These are phyloP conservation scores for Penicillium verhagenii DNA, from an alignment of 495 filamentous ascomycete species.

Conservation along the genomic window DNA sequence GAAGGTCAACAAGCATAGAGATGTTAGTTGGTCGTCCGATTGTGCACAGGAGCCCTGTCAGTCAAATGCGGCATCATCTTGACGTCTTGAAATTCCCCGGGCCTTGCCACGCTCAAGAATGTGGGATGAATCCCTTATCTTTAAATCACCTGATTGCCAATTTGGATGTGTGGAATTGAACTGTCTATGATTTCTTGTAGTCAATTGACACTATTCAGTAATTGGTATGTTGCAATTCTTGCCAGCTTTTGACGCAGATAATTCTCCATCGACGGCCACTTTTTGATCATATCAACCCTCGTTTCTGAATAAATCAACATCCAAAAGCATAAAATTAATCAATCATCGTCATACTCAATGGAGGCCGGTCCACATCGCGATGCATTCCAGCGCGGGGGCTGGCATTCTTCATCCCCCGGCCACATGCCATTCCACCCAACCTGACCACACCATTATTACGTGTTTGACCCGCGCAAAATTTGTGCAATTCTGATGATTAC, in stretches of 20 bases:
- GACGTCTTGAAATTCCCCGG: conserved; percentile 3
- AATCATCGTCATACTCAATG: conserved; percentile 28
- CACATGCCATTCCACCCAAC: conserved; percentile 34
- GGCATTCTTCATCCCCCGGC: conserved; percentile 36
- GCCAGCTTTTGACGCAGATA: neutral
- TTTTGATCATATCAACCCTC: neutral
- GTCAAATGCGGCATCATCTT: neutral
- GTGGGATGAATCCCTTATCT: neutral
- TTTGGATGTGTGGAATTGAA: neutral
- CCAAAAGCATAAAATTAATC: neutral
- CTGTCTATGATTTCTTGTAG: too few relatives aligned
- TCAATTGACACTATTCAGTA: too few relatives aligned
- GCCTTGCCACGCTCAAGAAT: conserved; percentile 20
- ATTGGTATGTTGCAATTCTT: too few relatives aligned
- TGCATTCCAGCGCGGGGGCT: conserved; percentile 26
- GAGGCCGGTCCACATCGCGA: conserved; percentile 16
- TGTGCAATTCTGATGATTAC: conserved; percentile 4
- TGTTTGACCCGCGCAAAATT: conserved; percentile 14
- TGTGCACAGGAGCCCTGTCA: too few relatives aligned
- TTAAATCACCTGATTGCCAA: neutral
- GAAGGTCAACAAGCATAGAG: too few relatives aligned
- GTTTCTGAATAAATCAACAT: too few relatives aligned
- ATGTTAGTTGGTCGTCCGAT: too few relatives aligned
- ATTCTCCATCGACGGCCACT: too few relatives aligned
- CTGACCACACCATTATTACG: conserved; percentile 30